These are phyloP conservation scores for Pythium dissotocum DNA, from an alignment of 352 stramenopile species.

Conservation along the genomic window DNA sequence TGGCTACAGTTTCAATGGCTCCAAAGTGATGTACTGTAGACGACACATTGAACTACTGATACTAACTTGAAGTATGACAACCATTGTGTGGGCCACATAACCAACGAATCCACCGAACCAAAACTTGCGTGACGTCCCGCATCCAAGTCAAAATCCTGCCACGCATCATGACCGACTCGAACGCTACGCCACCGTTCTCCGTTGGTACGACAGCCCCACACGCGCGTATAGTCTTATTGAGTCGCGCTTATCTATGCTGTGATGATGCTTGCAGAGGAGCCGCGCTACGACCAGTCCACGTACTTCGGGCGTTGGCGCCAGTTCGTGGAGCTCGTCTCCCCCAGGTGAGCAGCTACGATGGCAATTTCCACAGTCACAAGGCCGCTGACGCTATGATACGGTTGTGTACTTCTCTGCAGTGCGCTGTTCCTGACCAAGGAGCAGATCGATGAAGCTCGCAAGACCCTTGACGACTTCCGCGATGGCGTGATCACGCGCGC, in stretches of 20 bases:
- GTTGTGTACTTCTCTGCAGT: conserved; percentile 24
- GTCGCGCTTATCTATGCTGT: not conserved
- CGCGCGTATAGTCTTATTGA: not conserved
- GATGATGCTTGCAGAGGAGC: conserved; percentile 41
- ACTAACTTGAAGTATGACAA: conserved; percentile 19
- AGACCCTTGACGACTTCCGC: conserved; percentile 59
- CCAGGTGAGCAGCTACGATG: conserved; percentile 35
- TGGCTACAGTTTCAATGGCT: conserved; percentile 16
- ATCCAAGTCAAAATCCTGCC: not conserved
- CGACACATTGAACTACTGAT: not conserved
- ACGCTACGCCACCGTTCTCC: conserved; percentile 37
- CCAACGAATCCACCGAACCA: conserved; percentile 12
- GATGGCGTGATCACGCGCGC: conserved; percentile 43
- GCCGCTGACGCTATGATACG: too few relatives aligned
- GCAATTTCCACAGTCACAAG: too few relatives aligned
- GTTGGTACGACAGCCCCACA: conserved; percentile 26
- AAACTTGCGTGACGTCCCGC: not conserved
- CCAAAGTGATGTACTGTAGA: conserved; percentile 6
- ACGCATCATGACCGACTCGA: conserved; percentile 15
- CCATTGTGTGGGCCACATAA: conserved; percentile 22
- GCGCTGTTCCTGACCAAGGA: conserved; percentile 68
- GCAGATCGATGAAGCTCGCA: conserved; percentile 58
- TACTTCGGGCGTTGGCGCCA: conserved; percentile 84
- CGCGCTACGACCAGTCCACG: conserved; percentile 84
- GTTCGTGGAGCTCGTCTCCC: conserved; percentile 84